phyloP scores from a whole-genome alignment of 2,329 filamentous ascomycete species.

The Diaporthe citriasiana region DNA sequence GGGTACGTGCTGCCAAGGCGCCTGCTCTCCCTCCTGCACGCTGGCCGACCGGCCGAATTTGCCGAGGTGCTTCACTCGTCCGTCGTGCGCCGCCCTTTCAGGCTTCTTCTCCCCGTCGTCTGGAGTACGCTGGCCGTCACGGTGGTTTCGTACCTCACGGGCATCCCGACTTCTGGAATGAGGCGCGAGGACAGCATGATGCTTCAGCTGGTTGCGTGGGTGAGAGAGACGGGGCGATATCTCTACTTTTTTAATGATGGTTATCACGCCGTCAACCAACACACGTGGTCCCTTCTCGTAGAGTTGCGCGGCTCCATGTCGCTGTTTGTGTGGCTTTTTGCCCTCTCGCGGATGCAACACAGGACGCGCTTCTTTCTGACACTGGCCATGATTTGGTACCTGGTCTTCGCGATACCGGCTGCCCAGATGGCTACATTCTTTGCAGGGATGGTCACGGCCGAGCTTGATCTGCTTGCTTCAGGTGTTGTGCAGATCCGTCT shows the following conservation, averaged over 20 bases:
- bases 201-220: slow-evolving; percentile 24
- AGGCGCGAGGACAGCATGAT: slow-evolving; percentile 24
- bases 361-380: slow-evolving; percentile 33
- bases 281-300: slow-evolving; percentile 42
- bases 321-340: slow-evolving; percentile 40
- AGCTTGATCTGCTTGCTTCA: slow-evolving; percentile 19
- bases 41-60: slow-evolving; percentile 31
- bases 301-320: slow-evolving; percentile 40
- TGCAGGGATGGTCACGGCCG: slow-evolving; percentile 37
- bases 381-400: slow-evolving; percentile 26
- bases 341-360: slow-evolving; percentile 6
- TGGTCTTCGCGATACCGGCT: slow-evolving; percentile 9
- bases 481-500: slow-evolving; percentile 25
- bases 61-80: slow-evolving; percentile 29
- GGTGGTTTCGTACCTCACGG: slow-evolving; percentile 24
- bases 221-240: slow-evolving; percentile 30
- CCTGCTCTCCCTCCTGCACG: slow-evolving; percentile 35
- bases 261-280: slow-evolving; percentile 38
- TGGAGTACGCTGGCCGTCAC: slow-evolving; percentile 27
- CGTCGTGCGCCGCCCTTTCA: slow-evolving; percentile 29
- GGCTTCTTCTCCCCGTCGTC: slow-evolving; percentile 34
- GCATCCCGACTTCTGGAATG: slow-evolving; percentile 27
- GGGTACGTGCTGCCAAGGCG: slow-evolving; percentile 46
- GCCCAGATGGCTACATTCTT: slow-evolving; percentile 37
- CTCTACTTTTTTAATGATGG: slow-evolving; percentile 37